Conservation (phyloP, 176 grass and related monocot species). For the Bolboschoenus planiculmis region DNA sequence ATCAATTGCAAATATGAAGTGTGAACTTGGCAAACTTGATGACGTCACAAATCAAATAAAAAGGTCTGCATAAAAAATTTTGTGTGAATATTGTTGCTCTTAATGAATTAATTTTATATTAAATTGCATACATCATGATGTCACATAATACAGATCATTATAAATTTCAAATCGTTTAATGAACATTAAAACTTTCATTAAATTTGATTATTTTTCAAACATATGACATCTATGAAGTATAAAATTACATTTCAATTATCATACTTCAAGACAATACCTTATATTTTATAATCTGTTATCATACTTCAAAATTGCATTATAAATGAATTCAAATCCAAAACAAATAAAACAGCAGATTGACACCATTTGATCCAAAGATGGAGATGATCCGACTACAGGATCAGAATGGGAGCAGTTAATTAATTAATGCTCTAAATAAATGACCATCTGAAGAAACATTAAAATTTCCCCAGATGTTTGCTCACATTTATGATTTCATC, state of each 20-base stretch:
- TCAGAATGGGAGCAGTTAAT: not conserved
- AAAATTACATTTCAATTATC: not conserved
- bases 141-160: too few relatives aligned
- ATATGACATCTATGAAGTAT: not conserved
- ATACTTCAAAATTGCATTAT: too few relatives aligned
- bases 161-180: not conserved
- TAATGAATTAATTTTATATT: too few relatives aligned
- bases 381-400: not conserved
- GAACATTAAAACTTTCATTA: not conserved
- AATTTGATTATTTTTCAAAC: not conserved
- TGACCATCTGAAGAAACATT: constrained; percentile 16
- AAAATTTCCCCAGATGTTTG: constrained; percentile 9
- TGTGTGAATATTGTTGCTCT: too few relatives aligned
- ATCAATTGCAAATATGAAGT: too few relatives aligned
- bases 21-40: too few relatives aligned
- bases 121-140: too few relatives aligned
- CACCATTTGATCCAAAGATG: not conserved
- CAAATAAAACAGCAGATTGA: too few relatives aligned
- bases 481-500: constrained; percentile 14
- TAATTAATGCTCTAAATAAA: constrained; percentile 19
- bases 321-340: too few relatives aligned
- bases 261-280: not conserved
- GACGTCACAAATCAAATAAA: too few relatives aligned
- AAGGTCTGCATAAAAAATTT: too few relatives aligned
- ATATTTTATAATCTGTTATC: too few relatives aligned